These are phyloP conservation scores for Talaromyces sp. DNA, from an alignment of 2,329 filamentous ascomycete genomes.

Conservation along the genomic window DNA sequence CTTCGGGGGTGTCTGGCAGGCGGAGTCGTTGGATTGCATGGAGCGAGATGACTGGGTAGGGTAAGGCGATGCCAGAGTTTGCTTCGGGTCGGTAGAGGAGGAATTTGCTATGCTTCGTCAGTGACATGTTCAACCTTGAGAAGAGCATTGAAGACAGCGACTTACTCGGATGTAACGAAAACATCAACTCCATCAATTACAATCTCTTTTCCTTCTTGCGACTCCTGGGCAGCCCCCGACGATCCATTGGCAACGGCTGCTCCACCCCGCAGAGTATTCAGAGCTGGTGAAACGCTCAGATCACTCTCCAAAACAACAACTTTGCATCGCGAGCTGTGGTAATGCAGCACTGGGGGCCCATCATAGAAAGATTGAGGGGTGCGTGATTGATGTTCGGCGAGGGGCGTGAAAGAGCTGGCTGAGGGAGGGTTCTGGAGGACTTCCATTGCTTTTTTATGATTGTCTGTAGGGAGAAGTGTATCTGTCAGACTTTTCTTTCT, in stretches of 20 bases:
- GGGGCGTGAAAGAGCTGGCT: conserved; percentile 42
- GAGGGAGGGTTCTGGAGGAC: conserved; percentile 40
- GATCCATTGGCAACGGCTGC: conserved; percentile 22
- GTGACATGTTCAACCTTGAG: not conserved
- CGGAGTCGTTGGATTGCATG: conserved; percentile 49
- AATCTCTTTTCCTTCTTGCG: conserved; percentile 32
- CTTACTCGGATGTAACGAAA: conserved; percentile 52
- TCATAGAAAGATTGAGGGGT: conserved; percentile 50
- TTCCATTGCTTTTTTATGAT: conserved; percentile 39
- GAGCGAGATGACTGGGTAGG: conserved; percentile 50
- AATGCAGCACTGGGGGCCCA: conserved; percentile 48
- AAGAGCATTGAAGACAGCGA: not conserved
- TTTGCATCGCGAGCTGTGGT: conserved; percentile 47
- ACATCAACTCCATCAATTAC: conserved; percentile 43
- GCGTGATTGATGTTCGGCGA: conserved; percentile 48
- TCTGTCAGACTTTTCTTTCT: not conserved
- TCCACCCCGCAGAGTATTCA: conserved; percentile 33
- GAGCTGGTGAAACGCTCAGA: conserved; percentile 34
- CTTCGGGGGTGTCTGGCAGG: conserved; percentile 30
- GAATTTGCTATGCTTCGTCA: conserved; percentile 39
- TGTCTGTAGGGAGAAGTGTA: no score
- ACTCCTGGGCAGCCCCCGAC: conserved; percentile 18
- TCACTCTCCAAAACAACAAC: conserved; percentile 45
- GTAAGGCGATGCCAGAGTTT: conserved; percentile 44
- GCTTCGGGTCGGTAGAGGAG: conserved; percentile 40